A percentile compares a stretch with the other conserved stretches of the same genome.
Conservation (phyloP, 208 protist genomes). For the Naegleria lovaniensis region DNA sequence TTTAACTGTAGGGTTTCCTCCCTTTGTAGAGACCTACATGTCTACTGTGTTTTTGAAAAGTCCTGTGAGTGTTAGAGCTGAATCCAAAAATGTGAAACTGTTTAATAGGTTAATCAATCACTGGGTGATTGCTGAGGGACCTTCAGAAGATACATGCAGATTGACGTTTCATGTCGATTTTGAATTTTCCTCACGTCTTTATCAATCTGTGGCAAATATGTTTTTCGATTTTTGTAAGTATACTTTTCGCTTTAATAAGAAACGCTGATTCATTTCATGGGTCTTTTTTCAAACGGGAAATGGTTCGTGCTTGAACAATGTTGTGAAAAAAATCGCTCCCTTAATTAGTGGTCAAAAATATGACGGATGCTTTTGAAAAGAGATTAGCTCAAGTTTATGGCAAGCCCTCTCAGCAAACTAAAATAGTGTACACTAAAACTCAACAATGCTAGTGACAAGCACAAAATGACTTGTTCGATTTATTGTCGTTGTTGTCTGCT, state of each 20-base stretch:
- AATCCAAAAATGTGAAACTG: neutral
- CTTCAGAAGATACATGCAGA: neutral
- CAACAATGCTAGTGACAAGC: too few relatives aligned
- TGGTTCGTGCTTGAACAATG: too few relatives aligned
- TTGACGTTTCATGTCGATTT: constrained; percentile 1
- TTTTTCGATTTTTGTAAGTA: constrained; percentile 22
- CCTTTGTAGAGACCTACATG: neutral
- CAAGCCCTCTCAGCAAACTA: neutral
- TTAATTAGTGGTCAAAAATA: neutral
- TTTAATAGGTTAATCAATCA: neutral
- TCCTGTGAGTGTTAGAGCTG: neutral
- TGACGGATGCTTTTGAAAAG: neutral
- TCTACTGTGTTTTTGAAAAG: neutral
- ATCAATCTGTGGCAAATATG: constrained; percentile 10
- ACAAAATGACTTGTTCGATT: too few relatives aligned
- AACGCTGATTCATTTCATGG: neutral
- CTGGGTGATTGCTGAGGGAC: neutral
- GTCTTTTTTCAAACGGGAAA: too few relatives aligned
- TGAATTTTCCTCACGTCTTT: neutral
- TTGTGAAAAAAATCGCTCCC: too few relatives aligned
- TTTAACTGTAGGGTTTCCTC: neutral
- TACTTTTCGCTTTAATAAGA: too few relatives aligned
- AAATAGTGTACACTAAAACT: neutral
- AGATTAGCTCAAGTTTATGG: neutral
- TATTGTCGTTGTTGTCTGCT: too few relatives aligned